Base-by-base conservation (phyloP, 2,329 filamentous ascomycete genomes). In the Alternaria incomplexa region DNA sequence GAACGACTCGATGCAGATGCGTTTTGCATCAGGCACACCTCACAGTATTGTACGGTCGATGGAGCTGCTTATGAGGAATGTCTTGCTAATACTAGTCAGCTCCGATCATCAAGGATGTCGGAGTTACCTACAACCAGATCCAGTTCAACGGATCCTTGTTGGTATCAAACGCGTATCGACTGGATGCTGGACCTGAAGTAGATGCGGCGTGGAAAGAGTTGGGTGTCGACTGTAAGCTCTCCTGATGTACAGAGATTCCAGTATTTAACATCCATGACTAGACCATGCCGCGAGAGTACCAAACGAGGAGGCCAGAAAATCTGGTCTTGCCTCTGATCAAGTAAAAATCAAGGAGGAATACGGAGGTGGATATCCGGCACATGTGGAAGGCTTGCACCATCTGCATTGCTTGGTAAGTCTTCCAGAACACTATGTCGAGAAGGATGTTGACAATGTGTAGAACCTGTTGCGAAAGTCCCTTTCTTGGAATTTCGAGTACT, bases 401-500 rank as follows among this genome's bases (percentile, higher is more conserved):
- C 73, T 88, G 4, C 86, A 89, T 68, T 90, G 88, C 61, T 70
- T 90, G 67, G 85, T 86, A 74, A 62, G 69, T 53, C 15, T 26
- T 3, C 17, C 20, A n/a, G 11, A 12, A 22, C n/a, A 28, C 46
- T 20, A 4, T 5, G 13, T n/a, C 1, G 36, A n/a, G 9, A 15
- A 17, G 17, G 12, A 15, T n/a, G 60, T 22, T 63, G 28, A 30
- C 20, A 9, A 5, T 13, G 12, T 40, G 17, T 40, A 84, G 85
- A 89, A 90, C 51, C 80, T 90, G 6, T 72, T 90, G 9, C 85
- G 88, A 2, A 85, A 90, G 70, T 81, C 85, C 0, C 75, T 89
- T 0, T 86, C 85, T 62, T 90, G 85, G 79, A 90, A 90, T 67
- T 85, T 86, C 58, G 82, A 85, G 11, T 85, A 88, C 70, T 90